Evolutionary conservation across 129 eudicot genomes (phyloP).

Genomic region (Saussurea involucrata): DNA sequence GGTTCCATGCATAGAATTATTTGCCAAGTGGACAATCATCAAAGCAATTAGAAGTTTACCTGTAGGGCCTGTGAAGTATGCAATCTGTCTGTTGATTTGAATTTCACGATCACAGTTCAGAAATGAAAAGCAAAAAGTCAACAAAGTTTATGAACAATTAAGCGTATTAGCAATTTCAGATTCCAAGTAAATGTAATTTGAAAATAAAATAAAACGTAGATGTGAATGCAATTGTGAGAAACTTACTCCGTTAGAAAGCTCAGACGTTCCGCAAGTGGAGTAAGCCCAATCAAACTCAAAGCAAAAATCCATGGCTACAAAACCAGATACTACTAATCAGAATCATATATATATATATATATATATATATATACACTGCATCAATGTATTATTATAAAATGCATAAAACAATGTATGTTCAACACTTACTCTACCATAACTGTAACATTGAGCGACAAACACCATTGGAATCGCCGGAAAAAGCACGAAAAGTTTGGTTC

Average conservation of each 20-base stretch:
- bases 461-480: constrained; percentile 76
- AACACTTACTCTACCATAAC: constrained; percentile 51
- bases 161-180: neutral
- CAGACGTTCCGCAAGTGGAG: constrained; percentile 86
- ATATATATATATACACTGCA: neutral
- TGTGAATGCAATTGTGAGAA: neutral
- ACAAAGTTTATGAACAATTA: constrained; percentile 2
- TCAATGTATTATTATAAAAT: neutral
- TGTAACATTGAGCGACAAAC: constrained; percentile 44
- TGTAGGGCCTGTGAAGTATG: constrained; percentile 91
- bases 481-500: constrained; percentile 68
- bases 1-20: neutral
- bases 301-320: constrained; percentile 86
- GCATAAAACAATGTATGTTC: neutral
- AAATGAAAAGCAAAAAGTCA: constrained; percentile 10
- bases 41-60: constrained; percentile 37
- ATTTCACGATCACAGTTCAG: constrained; percentile 2
- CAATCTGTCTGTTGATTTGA: constrained; percentile 63
- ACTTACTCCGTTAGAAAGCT: constrained; percentile 91
- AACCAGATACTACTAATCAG: neutral
- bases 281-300: constrained; percentile 75
- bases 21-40: neutral
- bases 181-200: neutral
- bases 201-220: neutral
- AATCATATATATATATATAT: neutral